Evolutionary conservation across 495 filamentous ascomycete species (phyloP).

Genomic region (Alectoria sarmentosa): DNA sequence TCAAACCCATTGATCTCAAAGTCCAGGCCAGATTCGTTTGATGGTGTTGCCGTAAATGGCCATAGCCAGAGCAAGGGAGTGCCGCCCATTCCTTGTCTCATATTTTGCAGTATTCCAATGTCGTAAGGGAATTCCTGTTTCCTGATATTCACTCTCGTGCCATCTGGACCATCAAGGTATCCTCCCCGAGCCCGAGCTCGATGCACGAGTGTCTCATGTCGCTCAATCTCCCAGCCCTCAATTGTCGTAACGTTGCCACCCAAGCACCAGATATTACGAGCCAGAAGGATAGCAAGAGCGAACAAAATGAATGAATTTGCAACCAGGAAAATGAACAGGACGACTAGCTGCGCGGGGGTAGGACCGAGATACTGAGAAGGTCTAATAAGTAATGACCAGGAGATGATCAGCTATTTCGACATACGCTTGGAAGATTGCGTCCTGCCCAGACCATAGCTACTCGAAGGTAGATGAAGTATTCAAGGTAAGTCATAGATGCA

Average conservation of each 20-base stretch:
- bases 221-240: conserved; percentile 86
- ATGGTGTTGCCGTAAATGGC: conserved; percentile 50
- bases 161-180: conserved; percentile 54
- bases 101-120: conserved; percentile 76
- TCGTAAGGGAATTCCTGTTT: conserved; percentile 88
- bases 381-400: neutral
- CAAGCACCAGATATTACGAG: conserved; percentile 51
- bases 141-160: conserved; percentile 46
- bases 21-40: conserved; percentile 51
- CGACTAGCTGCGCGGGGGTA: conserved; percentile 49
- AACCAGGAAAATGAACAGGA: conserved; percentile 58
- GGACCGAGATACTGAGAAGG: conserved; percentile 66
- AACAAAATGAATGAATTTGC: conserved; percentile 57
- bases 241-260: conserved; percentile 72
- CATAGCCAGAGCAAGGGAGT: conserved; percentile 55
- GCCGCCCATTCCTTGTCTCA: conserved; percentile 67
- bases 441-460: conserved; percentile 55
- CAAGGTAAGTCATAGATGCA: conserved; percentile 56
- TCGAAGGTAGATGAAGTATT: conserved; percentile 51
- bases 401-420: conserved; percentile 19
- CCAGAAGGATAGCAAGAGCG: conserved; percentile 57
- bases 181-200: conserved; percentile 51
- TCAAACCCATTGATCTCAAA: conserved; percentile 89
- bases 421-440: conserved; percentile 60
- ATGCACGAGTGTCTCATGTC: conserved; percentile 68